Percentiles rank a stretch among this genome's conserved stretches.
Evolutionary conservation across 306 rosid species (phyloP).

Genomic region (Pyrus communis): DNA sequence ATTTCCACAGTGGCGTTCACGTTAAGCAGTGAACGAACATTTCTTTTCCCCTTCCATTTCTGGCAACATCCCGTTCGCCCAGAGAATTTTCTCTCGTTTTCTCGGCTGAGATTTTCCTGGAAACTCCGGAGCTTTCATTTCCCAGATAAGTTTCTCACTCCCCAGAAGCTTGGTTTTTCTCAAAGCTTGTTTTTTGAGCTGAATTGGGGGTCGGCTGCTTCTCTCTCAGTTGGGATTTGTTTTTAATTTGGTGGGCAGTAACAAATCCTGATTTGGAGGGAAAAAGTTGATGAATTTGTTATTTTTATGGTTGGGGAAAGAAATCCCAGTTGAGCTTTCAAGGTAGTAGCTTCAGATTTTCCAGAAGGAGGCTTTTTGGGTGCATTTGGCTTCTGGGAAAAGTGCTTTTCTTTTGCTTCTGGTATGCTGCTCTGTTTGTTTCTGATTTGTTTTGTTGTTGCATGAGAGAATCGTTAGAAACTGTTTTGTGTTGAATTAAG

Average conservation of each 20-base stretch:
- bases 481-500: neutral
- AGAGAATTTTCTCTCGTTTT: constrained; percentile 6
- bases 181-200: neutral
- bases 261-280: constrained; percentile 43
- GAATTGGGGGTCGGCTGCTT: constrained; percentile 23
- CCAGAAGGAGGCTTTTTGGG: neutral
- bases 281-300: neutral
- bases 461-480: neutral
- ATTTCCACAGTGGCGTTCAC: constrained; percentile 72
- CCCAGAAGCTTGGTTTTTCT: neutral
- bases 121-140: constrained; percentile 23
- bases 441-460: neutral
- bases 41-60: constrained; percentile 15
- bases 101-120: constrained; percentile 15
- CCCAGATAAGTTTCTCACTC: constrained; percentile 42
- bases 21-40: constrained; percentile 33
- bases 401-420: constrained; percentile 2
- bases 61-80: constrained; percentile 13
- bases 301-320: constrained; percentile 2
- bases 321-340: constrained; percentile 13
- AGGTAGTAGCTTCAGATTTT: constrained; percentile 14
- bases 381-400: constrained; percentile 1
- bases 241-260: constrained; percentile 6
- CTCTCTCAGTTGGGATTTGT: constrained; percentile 42
- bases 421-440: neutral